Base-by-base conservation (phyloP, 2,329 filamentous ascomycete genomes). In the Alternaria rosae region DNA sequence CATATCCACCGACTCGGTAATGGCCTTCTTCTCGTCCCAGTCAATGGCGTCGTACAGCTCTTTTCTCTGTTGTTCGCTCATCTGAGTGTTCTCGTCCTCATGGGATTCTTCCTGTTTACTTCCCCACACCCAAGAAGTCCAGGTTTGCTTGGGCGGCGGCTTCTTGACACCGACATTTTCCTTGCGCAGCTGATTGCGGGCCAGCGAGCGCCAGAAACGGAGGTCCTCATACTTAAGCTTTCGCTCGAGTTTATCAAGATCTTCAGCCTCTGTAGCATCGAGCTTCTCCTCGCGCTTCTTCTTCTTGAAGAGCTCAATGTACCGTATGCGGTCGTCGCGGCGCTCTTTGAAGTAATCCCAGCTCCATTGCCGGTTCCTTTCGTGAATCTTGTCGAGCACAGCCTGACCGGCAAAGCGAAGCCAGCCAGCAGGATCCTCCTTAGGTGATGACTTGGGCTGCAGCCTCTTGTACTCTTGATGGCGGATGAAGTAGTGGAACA, bases 1-100 rank as follows among this genome's bases (percentile, higher is more conserved):
- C 30, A 93, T 85, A 70, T 99, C 95, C 4, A 99, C 90, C 43
- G 91, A 90, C 69, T 97, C 93, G 0, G 93, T 86, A 41, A 99
- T 86, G 2, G 91, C 92, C 62, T 94, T 90, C 83, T 97, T 98
- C 80, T 99, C 95, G 65, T 99, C 92, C 90, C 94, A 99, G 73
- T 98, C 95, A 72, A 99, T 99, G 52, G 93, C 96, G 70, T 96
- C 91, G 78, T 98, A 99, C 10, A 99, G 86, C 80, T 99, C 94
- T 77, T 98, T 93, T 43, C 94, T 90, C 78, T 99, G 94, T 79
- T 98, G 90, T 64, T 99, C 95, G 0, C 92, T 96, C 86, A 99
- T 97, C 62, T 93, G 88, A 0, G 90, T 92, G 26, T 58, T 54
- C 65, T 94, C 91, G 69, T 96, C 91, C 5, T 89, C 85, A 45